Conservation (phyloP, 2,329 filamentous ascomycete genomes). For the Fusarium keratoplasticum region DNA sequence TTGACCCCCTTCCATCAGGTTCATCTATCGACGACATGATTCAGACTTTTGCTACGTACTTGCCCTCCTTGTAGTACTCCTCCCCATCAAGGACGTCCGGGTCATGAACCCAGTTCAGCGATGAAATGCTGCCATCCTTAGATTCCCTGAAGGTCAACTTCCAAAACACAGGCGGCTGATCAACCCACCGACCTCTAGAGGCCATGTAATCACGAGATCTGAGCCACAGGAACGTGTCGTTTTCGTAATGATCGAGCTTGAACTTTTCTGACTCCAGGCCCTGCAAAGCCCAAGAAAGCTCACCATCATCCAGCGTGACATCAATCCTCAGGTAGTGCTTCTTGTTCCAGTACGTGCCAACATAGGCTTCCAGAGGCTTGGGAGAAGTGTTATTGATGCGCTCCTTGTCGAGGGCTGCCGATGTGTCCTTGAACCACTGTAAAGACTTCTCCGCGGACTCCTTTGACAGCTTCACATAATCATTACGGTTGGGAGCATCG, state of each 20-base stretch:
- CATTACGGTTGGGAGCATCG: background rate
- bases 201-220: background rate
- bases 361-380: background rate
- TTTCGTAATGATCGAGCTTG: constrained; percentile 1
- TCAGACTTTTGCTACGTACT: too few relatives aligned
- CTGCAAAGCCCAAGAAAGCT: background rate
- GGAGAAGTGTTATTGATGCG: background rate
- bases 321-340: background rate
- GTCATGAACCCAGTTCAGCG: background rate
- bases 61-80: background rate
- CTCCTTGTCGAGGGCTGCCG: background rate
- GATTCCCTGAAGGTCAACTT: background rate
- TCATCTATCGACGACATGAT: too few relatives aligned
- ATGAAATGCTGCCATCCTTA: background rate
- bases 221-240: constrained; percentile 13
- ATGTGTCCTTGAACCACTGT: too few relatives aligned
- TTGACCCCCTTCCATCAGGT: too few relatives aligned
- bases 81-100: background rate
- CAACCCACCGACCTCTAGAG: background rate
- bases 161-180: background rate
- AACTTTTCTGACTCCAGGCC: constrained; percentile 4
- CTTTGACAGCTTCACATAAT: background rate
- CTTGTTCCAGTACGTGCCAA: background rate
- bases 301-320: background rate
- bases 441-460: too few relatives aligned